phyloP scores from a whole-genome alignment of 306 rosid genomes.

The Neltuma alba region DNA sequence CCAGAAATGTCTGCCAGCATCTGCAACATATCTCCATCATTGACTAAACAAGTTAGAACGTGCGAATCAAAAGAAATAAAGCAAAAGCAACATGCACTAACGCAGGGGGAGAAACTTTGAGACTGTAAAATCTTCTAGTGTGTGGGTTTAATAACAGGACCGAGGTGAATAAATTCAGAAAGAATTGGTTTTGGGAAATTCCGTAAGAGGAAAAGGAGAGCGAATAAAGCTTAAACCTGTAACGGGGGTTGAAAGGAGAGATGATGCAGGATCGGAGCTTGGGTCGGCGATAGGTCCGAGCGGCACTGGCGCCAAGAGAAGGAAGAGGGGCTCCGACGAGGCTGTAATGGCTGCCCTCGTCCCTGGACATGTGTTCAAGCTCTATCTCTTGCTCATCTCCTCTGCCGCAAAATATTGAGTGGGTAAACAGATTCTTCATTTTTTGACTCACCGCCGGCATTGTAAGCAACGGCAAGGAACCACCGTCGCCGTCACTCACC shows the following conservation, averaged over 20 bases:
- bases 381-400: background rate
- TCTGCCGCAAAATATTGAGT: constrained; percentile 19
- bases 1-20: constrained; percentile 60
- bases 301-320: constrained; percentile 53
- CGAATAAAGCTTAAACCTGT: constrained; percentile 42
- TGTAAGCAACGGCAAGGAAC: background rate
- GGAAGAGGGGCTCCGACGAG: constrained; percentile 59
- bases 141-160: background rate
- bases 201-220: background rate
- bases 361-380: constrained; percentile 24
- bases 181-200: background rate
- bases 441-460: background rate
- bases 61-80: background rate
- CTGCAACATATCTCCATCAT: constrained; percentile 44
- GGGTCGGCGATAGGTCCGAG: constrained; percentile 21
- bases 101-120: background rate
- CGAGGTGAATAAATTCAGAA: background rate
- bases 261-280: constrained; percentile 42
- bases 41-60: background rate
- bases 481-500: background rate
- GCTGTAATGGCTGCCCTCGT: constrained; percentile 67
- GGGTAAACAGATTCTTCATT: background rate
- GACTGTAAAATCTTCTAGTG: background rate
- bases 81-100: background rate
- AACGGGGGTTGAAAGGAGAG: constrained; percentile 50